Evolutionary conservation across 2,329 filamentous ascomycete genomes (phyloP), one percentile per base, ranked within the genome.

Genomic region (Paracorniculantispora psalliotae): DNA sequence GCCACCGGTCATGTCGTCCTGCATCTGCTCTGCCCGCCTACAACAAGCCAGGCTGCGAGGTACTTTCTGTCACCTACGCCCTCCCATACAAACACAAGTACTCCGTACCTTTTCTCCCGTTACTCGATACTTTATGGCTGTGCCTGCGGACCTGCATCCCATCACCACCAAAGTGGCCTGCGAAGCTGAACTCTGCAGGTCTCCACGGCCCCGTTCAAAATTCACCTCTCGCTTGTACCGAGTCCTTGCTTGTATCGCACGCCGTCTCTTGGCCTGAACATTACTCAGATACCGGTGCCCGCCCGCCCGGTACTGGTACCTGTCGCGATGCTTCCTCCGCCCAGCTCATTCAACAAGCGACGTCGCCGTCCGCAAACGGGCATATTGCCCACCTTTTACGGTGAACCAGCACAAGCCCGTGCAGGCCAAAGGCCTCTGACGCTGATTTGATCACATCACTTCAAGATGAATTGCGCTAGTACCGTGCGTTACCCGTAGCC

Each of bases 111-210:
- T 17, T 33, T 5, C 44, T 15, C 17, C 21, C 23, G 17, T 28
- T 23, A 12, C 21, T 26, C 21, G 30, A 7, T 33, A 33, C n/a
- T 9, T 30, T 25, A 53, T 43, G 50, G 50, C 37, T 54, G 26
- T 46, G 19, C 39, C 44, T 53, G 25, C 15, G 17, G 12, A 33
- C 26, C 39, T 2, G 26, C 37, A 33, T 13, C 33, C 17, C 25
- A 23, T 17, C 25, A 44, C 25, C 25, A 52, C 26, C 28, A n/a
- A 35, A 19, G 25, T 25, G 6, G 51, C 51, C 51, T 54, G 51
- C 19, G 51, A 46, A 54, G 51, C 51, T 54, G 51, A 54, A 54
- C 37, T 49, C 47, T 28, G 21, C 33, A 52, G 7, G 28, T 15
- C 51, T 39, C 39, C 39, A 46, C 39, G 51, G 26, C 51, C 51